phyloP scores from a whole-genome alignment of 306 rosid genomes.

The Inga oerstediana region DNA sequence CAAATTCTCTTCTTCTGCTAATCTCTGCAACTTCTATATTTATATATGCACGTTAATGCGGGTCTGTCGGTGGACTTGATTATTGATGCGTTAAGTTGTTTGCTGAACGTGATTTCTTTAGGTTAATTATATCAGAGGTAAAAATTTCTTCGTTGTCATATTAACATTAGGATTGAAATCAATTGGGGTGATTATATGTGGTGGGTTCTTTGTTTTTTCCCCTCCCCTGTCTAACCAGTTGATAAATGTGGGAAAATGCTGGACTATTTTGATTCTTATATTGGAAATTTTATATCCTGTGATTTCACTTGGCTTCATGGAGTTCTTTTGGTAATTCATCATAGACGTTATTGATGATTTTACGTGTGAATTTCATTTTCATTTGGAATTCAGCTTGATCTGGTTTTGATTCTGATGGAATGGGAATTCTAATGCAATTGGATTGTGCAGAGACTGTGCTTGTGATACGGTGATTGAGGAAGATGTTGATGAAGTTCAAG shows the following conservation, averaged over 20 bases:
- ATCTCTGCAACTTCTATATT: not conserved
- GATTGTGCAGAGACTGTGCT: not conserved
- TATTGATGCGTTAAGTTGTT: not conserved
- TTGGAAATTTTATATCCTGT: not conserved
- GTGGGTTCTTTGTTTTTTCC: not conserved
- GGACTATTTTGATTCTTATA: constrained; percentile 24
- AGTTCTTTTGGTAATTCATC: constrained; percentile 8
- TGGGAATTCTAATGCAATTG: not conserved
- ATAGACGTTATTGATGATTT: not conserved
- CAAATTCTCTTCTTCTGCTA: not conserved
- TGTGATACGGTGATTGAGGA: constrained; percentile 10
- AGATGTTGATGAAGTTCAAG: constrained; percentile 96
- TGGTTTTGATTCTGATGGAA: constrained; percentile 11
- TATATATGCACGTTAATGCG: constrained; percentile 13
- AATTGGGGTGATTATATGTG: not conserved
- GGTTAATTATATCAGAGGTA: constrained; percentile 44
- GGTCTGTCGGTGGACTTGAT: constrained; percentile 31
- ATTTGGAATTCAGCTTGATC: constrained; percentile 31
- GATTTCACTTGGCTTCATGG: not conserved
- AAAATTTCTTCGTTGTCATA: constrained; percentile 9
- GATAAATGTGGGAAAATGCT: not conserved
- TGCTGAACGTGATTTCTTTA: constrained; percentile 18
- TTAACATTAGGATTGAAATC: constrained; percentile 1
- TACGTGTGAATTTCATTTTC: constrained; percentile 7
- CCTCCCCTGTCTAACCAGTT: not conserved